These are phyloP conservation scores for Prunella vulgaris DNA, from an alignment of 257 asterid species.

Conservation along the genomic window DNA sequence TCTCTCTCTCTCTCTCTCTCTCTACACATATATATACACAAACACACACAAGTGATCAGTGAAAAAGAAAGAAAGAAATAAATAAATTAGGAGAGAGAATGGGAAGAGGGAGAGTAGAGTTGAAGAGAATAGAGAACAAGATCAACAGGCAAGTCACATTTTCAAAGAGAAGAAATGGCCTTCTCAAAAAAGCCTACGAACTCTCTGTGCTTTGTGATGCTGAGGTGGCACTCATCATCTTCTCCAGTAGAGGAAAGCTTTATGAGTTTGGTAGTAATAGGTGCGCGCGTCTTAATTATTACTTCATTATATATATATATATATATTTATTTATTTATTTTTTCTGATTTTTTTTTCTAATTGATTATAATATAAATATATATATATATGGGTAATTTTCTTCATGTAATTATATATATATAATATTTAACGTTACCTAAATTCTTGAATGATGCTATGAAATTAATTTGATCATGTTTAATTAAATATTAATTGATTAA, in stretches of 20 bases:
- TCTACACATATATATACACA: background rate
- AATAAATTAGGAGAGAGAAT: conserved; percentile 26
- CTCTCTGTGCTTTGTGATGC: conserved; percentile 97
- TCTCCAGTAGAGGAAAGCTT: conserved; percentile 91
- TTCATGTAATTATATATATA: too few species aligned
- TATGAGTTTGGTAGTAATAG: conserved; percentile 81
- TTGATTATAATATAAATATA: too few species aligned
- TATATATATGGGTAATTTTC: too few species aligned
- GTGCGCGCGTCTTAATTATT: conserved; percentile 13
- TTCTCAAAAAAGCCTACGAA: conserved; percentile 91
- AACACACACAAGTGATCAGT: background rate
- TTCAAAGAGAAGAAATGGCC: conserved; percentile 90
- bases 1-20: conserved; percentile 3
- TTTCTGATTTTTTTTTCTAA: too few species aligned
- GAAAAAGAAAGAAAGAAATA: too few species aligned
- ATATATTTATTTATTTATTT: too few species aligned
- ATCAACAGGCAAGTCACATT: conserved; percentile 95
- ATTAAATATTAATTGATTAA: too few species aligned
- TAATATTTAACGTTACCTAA: too few species aligned
- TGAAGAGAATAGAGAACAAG: conserved; percentile 93
- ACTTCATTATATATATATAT: too few species aligned
- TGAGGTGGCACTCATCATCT: conserved; percentile 93
- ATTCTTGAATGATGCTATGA: too few species aligned
- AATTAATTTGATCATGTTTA: too few species aligned
- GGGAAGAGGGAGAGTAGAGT: conserved; percentile 97